Evolutionary conservation across 2,329 filamentous ascomycete species (phyloP), one percentile per base, ranked within the genome.

Genomic region (Hymenoscyphus albidus): DNA sequence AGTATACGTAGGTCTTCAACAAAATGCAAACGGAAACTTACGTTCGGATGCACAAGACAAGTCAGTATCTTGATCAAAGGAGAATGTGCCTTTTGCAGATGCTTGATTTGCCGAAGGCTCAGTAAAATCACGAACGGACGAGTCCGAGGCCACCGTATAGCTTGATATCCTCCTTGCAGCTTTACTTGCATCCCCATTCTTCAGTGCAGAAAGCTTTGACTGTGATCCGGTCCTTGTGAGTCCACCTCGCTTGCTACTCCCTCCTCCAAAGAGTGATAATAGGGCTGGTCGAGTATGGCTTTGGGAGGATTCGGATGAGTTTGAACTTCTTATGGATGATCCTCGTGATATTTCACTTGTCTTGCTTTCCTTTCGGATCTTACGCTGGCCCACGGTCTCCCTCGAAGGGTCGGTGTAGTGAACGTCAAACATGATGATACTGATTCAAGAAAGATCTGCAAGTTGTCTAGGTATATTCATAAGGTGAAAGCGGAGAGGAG

Each of bases 321-420:
- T 64, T 1, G 67, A 67, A 58, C 69, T 71, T 57, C 64, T 32
- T 35, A 70, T 31, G 5, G 69, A 71, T 27, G 68, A 63, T 22
- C 27, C 57, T 61, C 67, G 59, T 13, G 68, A 67, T 14, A 60
- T 10, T 16, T 54, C 64, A 61, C 48, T 65, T 31, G 56, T 59
- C 44, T 61, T 63, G 55, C 55, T 65, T 39, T 70, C 70, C 61
- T 74, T 75, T 32, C 74, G 70, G 59, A 31, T 62, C 57, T 72
- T 74, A 6, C 71, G 70, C 62, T 75, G 72, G 13, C 69, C 73
- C 48, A 75, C 70, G 22, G 73, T 75, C 58, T 75, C 74, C 63
- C 70, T 64, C 38, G 65, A 59, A 27, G 73, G 71, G 62, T 75
- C 74, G 7, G 67, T 68, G 72, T 73, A 75, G 51, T 72, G 70